Evolutionary conservation across 1,139 yeast genomes (phyloP).

Genomic region (Nakaseomyces sp.): DNA sequence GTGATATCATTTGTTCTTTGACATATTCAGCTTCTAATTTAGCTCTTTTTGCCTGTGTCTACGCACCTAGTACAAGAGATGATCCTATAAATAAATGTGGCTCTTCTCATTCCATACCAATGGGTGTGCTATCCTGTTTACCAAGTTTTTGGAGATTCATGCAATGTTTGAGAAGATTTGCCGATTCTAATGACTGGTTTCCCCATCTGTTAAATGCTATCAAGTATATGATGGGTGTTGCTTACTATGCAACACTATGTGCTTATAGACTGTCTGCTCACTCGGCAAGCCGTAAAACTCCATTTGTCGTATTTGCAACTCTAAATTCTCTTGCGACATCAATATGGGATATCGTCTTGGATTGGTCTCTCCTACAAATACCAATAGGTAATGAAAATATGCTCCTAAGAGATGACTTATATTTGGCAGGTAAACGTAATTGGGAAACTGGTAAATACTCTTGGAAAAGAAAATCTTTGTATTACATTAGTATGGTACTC

Average conservation of each 20-base stretch:
- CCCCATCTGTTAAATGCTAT: conserved; percentile 92
- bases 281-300: conserved; percentile 38
- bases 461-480: conserved; percentile 46
- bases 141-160: conserved; percentile 88
- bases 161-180: conserved; percentile 85
- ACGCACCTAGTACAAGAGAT: conserved; percentile 35
- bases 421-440: conserved; percentile 30
- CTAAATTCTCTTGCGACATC: conserved; percentile 63
- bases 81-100: conserved; percentile 51
- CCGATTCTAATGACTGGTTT: conserved; percentile 91
- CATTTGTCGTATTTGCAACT: conserved; percentile 65
- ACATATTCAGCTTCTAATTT: conserved; percentile 82
- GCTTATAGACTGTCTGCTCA: conserved; percentile 50
- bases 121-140: conserved; percentile 77
- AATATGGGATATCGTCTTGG: conserved; percentile 90
- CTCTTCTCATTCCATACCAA: conserved; percentile 59
- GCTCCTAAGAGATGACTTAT: conserved; percentile 60
- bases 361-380: conserved; percentile 79
- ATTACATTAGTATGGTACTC: conserved; percentile 63
- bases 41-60: conserved; percentile 77
- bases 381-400: conserved; percentile 42
- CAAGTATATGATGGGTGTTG: conserved; percentile 60
- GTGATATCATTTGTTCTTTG: conserved; percentile 81
- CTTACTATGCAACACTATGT: conserved; percentile 69
- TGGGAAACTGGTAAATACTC: conserved; percentile 30